Evolutionary conservation across 2,329 filamentous ascomycete species (phyloP).

Genomic region (Aureobasidium pullulans): DNA sequence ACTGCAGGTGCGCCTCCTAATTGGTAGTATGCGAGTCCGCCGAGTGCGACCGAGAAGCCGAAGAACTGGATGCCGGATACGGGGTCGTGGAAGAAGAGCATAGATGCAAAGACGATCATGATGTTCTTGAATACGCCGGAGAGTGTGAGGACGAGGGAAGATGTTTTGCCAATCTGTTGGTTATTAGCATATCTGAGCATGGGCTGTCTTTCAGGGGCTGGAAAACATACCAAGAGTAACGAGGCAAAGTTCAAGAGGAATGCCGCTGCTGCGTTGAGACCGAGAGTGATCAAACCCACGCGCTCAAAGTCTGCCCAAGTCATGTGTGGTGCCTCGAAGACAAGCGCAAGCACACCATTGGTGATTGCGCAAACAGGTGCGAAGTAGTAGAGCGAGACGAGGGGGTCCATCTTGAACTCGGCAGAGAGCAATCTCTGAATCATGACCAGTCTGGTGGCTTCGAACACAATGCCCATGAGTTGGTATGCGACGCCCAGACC

Average conservation of each 20-base stretch:
- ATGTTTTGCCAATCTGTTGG: constrained; percentile 20
- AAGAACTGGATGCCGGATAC: constrained; percentile 18
- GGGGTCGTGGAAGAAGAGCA: constrained; percentile 20
- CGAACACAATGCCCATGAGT: constrained; percentile 17
- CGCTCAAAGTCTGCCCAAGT: constrained; percentile 15
- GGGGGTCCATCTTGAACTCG: constrained; percentile 21
- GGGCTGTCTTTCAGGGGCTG: not conserved
- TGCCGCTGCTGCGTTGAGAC: constrained; percentile 18
- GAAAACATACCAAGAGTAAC: constrained; percentile 18
- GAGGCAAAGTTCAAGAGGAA: constrained; percentile 19
- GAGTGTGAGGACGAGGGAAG: constrained; percentile 21
- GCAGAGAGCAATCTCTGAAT: constrained; percentile 18
- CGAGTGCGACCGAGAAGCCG: constrained; percentile 51
- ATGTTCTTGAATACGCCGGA: constrained; percentile 21
- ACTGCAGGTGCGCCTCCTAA: constrained; percentile 46
- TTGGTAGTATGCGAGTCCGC: constrained; percentile 66
- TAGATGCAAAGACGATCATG: constrained; percentile 21
- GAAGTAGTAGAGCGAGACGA: constrained; percentile 22
- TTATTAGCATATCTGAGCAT: not conserved
- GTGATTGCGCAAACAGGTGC: constrained; percentile 20
- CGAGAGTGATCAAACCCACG: constrained; percentile 17
- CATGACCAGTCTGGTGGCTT: constrained; percentile 19
- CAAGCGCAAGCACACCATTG: constrained; percentile 16
- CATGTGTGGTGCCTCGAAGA: constrained; percentile 17
- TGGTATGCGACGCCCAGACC: constrained; percentile 19